Evolutionary conservation across 2,329 filamentous ascomycete species (phyloP).

Genomic region (Elsinoe fawcettii): DNA sequence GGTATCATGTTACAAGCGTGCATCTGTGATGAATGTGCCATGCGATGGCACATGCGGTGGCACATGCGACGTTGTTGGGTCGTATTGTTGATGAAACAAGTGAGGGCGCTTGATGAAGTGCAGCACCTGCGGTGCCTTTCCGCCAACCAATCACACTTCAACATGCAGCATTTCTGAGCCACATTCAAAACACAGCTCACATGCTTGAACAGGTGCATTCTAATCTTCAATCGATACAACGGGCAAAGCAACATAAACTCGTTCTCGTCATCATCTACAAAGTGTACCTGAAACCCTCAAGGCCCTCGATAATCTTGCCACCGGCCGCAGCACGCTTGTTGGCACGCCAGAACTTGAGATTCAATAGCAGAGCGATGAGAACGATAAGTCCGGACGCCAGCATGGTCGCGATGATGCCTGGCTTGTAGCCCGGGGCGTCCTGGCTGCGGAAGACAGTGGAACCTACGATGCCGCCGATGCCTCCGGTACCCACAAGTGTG

Average conservation of each 20-base stretch:
- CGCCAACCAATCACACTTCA: neutral
- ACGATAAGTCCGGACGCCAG: conserved; percentile 26
- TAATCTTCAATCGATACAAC: neutral
- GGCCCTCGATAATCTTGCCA: conserved; percentile 30
- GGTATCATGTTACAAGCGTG: neutral
- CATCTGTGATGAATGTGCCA: neutral
- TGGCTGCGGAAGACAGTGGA: conserved; percentile 28
- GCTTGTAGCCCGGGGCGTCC: conserved; percentile 28
- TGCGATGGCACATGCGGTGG: neutral
- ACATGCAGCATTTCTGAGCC: neutral
- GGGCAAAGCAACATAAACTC: too few relatives aligned
- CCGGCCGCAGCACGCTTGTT: conserved; percentile 31
- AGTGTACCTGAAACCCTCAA: conserved; percentile 31
- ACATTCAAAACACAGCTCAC: neutral
- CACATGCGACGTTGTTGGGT: neutral
- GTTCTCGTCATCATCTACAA: conserved; percentile 17
- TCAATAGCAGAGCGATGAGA: conserved; percentile 26
- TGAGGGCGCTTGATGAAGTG: conserved; percentile 3
- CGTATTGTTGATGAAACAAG: neutral
- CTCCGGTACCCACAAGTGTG: conserved; percentile 66
- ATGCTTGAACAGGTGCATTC: neutral
- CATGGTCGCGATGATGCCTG: conserved; percentile 28
- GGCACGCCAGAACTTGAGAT: conserved; percentile 29
- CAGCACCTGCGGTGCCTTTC: neutral
- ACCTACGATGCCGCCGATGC: conserved; percentile 62